Percentiles rank a stretch among this genome's conserved stretches.
These are phyloP conservation scores for Spergularia azorica DNA, from an alignment of 179 eudicot genomes.

Conservation along the genomic window DNA sequence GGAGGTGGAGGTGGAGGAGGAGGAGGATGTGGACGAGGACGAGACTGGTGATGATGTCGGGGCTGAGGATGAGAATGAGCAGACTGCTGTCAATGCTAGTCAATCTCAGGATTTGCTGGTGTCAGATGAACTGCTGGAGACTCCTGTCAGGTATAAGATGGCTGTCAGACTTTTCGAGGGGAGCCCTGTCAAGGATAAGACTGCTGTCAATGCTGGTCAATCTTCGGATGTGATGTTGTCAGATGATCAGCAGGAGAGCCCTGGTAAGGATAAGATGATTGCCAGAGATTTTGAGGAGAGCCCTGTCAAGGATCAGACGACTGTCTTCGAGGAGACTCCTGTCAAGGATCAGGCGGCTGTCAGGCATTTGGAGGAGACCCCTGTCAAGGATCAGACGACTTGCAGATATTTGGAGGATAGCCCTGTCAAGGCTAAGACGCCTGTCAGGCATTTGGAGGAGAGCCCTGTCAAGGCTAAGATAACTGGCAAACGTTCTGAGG, in stretches of 20 bases:
- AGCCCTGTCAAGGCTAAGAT: no score
- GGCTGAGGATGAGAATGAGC: not conserved
- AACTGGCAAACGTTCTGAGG: no score
- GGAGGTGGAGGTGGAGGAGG: not conserved
- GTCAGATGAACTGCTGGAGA: not conserved
- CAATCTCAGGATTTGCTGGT: not conserved
- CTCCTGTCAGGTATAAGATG: slow-evolving; percentile 5
- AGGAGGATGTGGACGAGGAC: not conserved
- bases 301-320: slow-evolving; percentile 18
- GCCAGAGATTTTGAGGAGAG: slow-evolving; percentile 24
- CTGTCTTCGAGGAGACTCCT: no score
- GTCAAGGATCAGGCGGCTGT: no score
- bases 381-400: slow-evolving; percentile 20
- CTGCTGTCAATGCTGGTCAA: no score
- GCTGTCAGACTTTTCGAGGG: slow-evolving; percentile 22
- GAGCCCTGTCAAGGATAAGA: slow-evolving; percentile 22
- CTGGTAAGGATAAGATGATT: slow-evolving; percentile 10
- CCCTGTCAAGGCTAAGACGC: slow-evolving; percentile 13
- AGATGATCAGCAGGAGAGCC: not conserved
- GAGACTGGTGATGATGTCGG: not conserved
- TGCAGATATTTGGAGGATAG: slow-evolving; percentile 23
- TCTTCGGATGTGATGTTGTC: not conserved
- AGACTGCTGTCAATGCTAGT: no score
- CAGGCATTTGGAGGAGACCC: no score
- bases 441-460: no score